Conservation (phyloP, 805 yeast genomes). For the Isabelozyma rhagii region DNA sequence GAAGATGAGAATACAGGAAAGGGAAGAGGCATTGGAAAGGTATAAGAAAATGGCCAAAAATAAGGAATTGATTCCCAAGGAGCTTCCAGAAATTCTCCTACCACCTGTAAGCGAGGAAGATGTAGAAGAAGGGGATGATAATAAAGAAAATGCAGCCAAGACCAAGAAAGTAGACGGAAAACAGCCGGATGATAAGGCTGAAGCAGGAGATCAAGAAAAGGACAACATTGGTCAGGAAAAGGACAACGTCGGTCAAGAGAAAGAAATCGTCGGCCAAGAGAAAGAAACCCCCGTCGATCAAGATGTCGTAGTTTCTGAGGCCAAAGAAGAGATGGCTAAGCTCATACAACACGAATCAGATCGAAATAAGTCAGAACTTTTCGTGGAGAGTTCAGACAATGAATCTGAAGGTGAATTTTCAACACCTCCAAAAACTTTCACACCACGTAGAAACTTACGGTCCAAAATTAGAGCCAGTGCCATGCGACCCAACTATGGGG, state of each 20-base stretch:
- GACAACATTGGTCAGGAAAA: constrained; percentile 4
- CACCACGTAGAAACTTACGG: background rate
- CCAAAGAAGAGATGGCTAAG: constrained; percentile 11
- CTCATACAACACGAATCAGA: background rate
- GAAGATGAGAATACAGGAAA: constrained; percentile 26
- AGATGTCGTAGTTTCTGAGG: background rate
- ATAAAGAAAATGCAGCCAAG: background rate
- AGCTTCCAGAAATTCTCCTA: background rate
- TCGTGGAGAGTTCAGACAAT: background rate
- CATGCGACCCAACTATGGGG: background rate
- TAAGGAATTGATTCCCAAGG: constrained; percentile 2
- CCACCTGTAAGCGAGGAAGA: background rate
- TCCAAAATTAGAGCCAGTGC: background rate
- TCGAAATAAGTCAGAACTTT: background rate
- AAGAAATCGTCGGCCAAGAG: constrained; percentile 6
- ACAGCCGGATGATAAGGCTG: background rate
- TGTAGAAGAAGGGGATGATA: background rate
- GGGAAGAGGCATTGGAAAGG: constrained; percentile 13
- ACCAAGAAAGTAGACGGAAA: background rate
- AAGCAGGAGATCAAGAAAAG: constrained; percentile 6
- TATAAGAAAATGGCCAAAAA: constrained; percentile 19
- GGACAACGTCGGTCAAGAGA: constrained; percentile 2
- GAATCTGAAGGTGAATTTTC: background rate
- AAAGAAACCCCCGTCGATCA: constrained; percentile 4
- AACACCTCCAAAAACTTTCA: too few relatives aligned